phyloP scores from a whole-genome alignment of 2,329 filamentous ascomycete genomes.

The Gaeumannomyces tritici region DNA sequence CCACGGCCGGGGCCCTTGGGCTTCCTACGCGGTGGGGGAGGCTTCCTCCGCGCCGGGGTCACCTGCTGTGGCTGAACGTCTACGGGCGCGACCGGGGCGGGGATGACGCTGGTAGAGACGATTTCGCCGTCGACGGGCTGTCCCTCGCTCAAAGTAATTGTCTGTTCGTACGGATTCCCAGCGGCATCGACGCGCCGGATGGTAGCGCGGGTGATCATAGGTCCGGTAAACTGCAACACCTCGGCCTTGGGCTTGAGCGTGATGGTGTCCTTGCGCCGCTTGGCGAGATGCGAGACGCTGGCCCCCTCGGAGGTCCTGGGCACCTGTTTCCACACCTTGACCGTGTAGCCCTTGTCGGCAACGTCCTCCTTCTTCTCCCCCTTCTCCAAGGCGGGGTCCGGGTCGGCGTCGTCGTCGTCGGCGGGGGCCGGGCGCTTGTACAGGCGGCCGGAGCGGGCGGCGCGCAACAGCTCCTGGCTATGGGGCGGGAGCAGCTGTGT shows the following conservation, averaged over 20 bases:
- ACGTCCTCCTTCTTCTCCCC: constrained; percentile 57
- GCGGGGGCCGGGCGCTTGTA: constrained; percentile 61
- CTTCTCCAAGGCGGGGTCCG: constrained; percentile 38
- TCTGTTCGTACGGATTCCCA: constrained; percentile 76
- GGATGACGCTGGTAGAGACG: constrained; percentile 48
- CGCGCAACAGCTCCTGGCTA: constrained; percentile 73
- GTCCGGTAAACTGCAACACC: constrained; percentile 21
- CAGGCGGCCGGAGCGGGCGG: constrained; percentile 65
- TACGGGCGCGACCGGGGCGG: constrained; percentile 28
- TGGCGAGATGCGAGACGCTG: constrained; percentile 45
- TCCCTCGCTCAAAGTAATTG: constrained; percentile 71
- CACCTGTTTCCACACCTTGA: constrained; percentile 53
- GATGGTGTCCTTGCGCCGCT: constrained; percentile 51
- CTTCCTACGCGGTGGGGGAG: constrained; percentile 73
- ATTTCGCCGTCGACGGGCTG: constrained; percentile 76
- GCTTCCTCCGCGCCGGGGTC: constrained; percentile 46
- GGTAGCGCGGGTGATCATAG: constrained; percentile 66
- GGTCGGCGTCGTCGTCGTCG: constrained; percentile 50
- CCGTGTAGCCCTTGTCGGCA: constrained; percentile 39
- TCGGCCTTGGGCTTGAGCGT: constrained; percentile 38
- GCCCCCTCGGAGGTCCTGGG: constrained; percentile 46
- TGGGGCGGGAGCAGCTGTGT: constrained; percentile 66
- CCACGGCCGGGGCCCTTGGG: constrained; percentile 68
- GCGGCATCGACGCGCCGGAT: constrained; percentile 69
- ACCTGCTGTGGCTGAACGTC: constrained; percentile 36